phyloP scores from a whole-genome alignment of 176 grass and related monocot species.

The Triticum dicoccoides region DNA sequence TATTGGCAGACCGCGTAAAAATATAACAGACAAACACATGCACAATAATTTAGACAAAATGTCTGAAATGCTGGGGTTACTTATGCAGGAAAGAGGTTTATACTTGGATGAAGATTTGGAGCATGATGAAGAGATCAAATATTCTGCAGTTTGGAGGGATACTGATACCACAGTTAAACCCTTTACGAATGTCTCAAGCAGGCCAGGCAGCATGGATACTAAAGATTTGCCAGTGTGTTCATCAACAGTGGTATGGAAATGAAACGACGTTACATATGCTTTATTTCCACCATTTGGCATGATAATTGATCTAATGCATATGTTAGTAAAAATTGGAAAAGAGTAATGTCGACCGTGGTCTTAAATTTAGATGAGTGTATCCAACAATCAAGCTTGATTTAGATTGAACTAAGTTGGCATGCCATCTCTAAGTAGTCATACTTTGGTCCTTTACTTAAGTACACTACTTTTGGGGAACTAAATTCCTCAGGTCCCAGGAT shows the following conservation, averaged over 20 bases:
- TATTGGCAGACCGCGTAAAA: neutral
- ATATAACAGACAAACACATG: neutral
- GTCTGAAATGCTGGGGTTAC: slow-evolving; percentile 21
- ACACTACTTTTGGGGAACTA: neutral
- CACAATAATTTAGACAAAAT: slow-evolving; percentile 1
- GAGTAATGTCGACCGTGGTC: neutral
- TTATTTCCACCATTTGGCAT: neutral
- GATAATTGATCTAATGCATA: neutral
- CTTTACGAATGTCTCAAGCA: slow-evolving; percentile 16
- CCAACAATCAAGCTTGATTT: neutral
- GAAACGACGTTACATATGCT: neutral
- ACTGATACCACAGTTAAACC: slow-evolving; percentile 44
- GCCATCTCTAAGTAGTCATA: neutral
- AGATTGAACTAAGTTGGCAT: neutral
- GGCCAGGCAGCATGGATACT: slow-evolving; percentile 24
- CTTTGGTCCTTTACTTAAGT: neutral
- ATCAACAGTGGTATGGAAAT: slow-evolving; percentile 31
- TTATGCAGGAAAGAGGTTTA: slow-evolving; percentile 82
- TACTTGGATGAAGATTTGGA: slow-evolving; percentile 66
- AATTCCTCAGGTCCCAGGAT: neutral
- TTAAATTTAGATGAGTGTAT: neutral
- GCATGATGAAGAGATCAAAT: slow-evolving; percentile 90
- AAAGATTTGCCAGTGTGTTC: slow-evolving; percentile 14
- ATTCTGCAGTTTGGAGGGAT: slow-evolving; percentile 85
- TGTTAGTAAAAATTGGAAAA: neutral